Evolutionary conservation across 1,284 basidiomycete genomes (phyloP).

Genomic region (Schizopora paradoxa): DNA sequence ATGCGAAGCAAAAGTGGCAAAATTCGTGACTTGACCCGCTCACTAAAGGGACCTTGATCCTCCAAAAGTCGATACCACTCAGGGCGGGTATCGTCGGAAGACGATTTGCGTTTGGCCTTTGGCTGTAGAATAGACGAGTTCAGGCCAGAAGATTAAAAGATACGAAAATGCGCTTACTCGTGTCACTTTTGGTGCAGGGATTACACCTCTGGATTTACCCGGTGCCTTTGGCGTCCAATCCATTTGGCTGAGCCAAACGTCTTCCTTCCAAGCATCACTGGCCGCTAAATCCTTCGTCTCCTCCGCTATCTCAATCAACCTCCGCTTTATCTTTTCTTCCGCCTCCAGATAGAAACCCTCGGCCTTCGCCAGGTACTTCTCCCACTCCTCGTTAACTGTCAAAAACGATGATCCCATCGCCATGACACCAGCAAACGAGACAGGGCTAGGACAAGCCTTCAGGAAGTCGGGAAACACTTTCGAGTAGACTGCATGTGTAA

Average conservation of each 20-base stretch:
- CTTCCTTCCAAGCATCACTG: constrained; percentile 56
- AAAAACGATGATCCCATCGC: constrained; percentile 92
- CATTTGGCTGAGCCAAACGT: constrained; percentile 87
- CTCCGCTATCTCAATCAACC: constrained; percentile 66
- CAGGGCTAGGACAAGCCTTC: constrained; percentile 84
- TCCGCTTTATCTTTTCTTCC: constrained; percentile 67
- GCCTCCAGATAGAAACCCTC: constrained; percentile 77
- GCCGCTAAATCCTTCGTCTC: constrained; percentile 47
- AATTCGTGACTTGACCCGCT: constrained; percentile 58
- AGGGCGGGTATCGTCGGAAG: constrained; percentile 35
- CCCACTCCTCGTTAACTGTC: constrained; percentile 88
- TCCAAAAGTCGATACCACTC: constrained; percentile 74
- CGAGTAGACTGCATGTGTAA: constrained; percentile 81
- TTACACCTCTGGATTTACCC: constrained; percentile 62
- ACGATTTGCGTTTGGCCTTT: constrained; percentile 4
- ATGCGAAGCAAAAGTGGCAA: constrained; percentile 76
- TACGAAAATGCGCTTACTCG: neutral
- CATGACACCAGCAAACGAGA: constrained; percentile 87
- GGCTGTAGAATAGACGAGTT: neutral
- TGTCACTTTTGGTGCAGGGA: constrained; percentile 10
- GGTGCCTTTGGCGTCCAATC: constrained; percentile 92
- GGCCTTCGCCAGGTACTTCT: constrained; percentile 72
- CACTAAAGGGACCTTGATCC: constrained; percentile 38
- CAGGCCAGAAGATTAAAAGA: neutral
- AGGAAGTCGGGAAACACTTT: constrained; percentile 85